phyloP scores from a whole-genome alignment of 352 stramenopile genomes.

The Pythium plurisporium region DNA sequence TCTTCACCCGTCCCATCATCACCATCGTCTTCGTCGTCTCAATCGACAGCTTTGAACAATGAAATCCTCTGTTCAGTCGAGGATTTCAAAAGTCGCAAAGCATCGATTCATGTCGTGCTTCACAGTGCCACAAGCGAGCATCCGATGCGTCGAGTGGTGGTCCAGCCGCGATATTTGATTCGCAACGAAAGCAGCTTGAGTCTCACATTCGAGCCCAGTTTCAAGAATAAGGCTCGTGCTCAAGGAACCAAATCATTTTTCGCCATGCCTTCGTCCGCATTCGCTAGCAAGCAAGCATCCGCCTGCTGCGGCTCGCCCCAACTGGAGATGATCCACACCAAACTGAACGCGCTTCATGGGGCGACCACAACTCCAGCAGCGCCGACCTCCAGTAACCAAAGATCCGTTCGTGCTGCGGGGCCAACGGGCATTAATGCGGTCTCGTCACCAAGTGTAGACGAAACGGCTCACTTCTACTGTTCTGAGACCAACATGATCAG shows the following conservation, averaged over 20 bases:
- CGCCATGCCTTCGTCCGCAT: constrained; percentile 32
- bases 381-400: not conserved
- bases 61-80: constrained; percentile 46
- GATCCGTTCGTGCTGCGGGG: not conserved
- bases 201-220: constrained; percentile 49
- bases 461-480: constrained; percentile 64
- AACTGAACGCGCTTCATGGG: constrained; percentile 56
- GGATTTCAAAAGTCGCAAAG: constrained; percentile 53
- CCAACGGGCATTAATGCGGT: constrained; percentile 12
- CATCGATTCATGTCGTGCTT: constrained; percentile 62
- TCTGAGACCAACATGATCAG: constrained; percentile 61
- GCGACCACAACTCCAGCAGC: constrained; percentile 31
- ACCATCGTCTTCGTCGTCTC: constrained; percentile 9
- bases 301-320: constrained; percentile 55
- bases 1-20: not conserved
- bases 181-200: constrained; percentile 51
- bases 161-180: constrained; percentile 63
- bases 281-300: constrained; percentile 34
- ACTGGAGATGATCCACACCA: constrained; percentile 68
- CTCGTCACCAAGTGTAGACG: too few relatives aligned
- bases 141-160: constrained; percentile 48
- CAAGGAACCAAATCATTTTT: constrained; percentile 66
- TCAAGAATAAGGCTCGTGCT: constrained; percentile 46
- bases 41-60: not conserved
- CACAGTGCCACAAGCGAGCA: constrained; percentile 41